Evolutionary conservation across 306 rosid species (phyloP).

Genomic region (Prosopis cineraria): DNA sequence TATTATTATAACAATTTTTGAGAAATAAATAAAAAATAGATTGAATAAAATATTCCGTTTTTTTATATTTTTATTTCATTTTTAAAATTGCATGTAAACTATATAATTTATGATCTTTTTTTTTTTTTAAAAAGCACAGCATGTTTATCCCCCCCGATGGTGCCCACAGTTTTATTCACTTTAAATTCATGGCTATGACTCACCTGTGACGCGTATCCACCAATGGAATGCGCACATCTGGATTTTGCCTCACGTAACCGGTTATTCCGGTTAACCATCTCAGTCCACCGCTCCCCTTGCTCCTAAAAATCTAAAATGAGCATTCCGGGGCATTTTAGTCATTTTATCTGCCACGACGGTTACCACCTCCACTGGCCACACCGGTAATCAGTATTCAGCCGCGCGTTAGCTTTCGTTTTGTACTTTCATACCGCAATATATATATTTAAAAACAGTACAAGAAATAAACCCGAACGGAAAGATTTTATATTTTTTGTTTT

Average conservation of each 20-base stretch:
- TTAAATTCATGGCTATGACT: not conserved
- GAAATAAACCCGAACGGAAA: not conserved
- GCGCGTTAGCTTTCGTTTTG: not conserved
- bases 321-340: not conserved
- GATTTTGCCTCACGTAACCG: constrained; percentile 30
- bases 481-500: not conserved
- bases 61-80: too few relatives aligned
- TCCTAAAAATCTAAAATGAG: too few relatives aligned
- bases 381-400: constrained; percentile 36
- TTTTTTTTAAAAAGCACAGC: too few relatives aligned
- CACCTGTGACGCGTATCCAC: constrained; percentile 59
- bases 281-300: not conserved
- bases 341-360: not conserved
- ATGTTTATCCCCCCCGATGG: not conserved
- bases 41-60: too few relatives aligned
- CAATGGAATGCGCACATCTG: constrained; percentile 52
- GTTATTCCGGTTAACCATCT: constrained; percentile 31
- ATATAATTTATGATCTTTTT: too few relatives aligned
- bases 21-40: too few relatives aligned
- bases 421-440: not conserved
- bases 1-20: too few relatives aligned
- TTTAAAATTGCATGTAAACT: too few relatives aligned
- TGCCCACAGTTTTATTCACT: not conserved
- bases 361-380: constrained; percentile 33
- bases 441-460: not conserved